Percentiles rank a stretch among this genome's conserved stretches.
phyloP scores from a whole-genome alignment of 192 early-diverging fungal genomes.

The Backusella liffmaniae region DNA sequence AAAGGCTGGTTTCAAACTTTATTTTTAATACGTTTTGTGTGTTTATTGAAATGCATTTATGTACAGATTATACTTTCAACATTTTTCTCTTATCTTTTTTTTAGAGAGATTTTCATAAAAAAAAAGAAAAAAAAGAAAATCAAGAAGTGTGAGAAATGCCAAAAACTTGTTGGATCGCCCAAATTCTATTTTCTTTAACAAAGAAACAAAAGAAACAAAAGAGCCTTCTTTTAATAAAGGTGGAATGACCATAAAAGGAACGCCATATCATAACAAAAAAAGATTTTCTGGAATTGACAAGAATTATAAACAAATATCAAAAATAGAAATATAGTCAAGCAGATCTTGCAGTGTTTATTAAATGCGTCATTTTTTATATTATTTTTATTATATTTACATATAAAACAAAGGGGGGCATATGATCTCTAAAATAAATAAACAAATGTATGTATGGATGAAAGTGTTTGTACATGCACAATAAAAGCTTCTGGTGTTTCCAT shows the following conservation, averaged over 20 bases:
- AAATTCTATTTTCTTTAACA: not conserved
- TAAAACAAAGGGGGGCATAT: not conserved
- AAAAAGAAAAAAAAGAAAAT: not conserved
- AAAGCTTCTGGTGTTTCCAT: constrained; percentile 2
- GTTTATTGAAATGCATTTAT: not conserved
- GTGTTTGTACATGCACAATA: constrained; percentile 6
- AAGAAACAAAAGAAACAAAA: not conserved
- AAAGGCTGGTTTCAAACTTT: not conserved
- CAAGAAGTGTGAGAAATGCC: not conserved
- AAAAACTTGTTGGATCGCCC: not conserved
- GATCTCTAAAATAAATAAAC: constrained; percentile 8
- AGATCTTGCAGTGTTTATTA: not conserved
- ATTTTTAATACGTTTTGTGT: not conserved
- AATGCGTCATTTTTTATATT: not conserved
- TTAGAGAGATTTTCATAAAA: not conserved
- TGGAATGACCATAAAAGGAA: not conserved
- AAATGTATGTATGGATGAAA: not conserved
- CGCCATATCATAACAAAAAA: not conserved
- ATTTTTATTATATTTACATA: not conserved
- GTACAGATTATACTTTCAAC: not conserved
- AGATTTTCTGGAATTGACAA: constrained; percentile 10
- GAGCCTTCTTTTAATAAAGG: not conserved
- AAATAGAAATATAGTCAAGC: constrained; percentile 1
- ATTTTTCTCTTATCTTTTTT: not conserved
- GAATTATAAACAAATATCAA: constrained; percentile 1